Evolutionary conservation across 345 rosid genomes (phyloP).

Genomic region (Eucalyptus sp.): DNA sequence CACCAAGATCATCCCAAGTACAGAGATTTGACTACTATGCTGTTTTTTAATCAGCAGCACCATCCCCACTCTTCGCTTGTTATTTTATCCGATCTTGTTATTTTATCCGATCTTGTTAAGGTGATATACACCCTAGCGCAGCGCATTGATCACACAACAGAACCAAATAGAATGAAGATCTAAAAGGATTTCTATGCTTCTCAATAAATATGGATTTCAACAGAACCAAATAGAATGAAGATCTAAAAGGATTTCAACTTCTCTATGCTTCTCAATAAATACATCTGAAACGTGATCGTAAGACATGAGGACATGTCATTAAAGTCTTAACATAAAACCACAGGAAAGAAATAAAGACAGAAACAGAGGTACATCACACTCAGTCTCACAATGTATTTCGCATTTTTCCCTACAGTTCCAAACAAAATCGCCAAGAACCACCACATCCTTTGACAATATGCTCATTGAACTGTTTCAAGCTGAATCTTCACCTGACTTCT

Average conservation of each 20-base stretch:
- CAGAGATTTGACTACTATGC: not conserved
- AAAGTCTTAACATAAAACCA: not conserved
- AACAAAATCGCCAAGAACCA: not conserved
- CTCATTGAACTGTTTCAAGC: not conserved
- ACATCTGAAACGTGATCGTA: not conserved
- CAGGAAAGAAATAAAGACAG: not conserved
- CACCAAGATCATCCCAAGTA: not conserved
- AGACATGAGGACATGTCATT: not conserved
- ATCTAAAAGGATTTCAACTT: not conserved
- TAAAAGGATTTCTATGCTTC: not conserved
- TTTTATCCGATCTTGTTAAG: not conserved
- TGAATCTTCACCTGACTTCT: conserved; percentile 27
- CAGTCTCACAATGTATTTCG: not conserved
- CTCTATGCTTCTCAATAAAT: not conserved
- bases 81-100: not conserved
- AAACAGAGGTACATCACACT: not conserved
- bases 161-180: not conserved
- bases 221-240: not conserved
- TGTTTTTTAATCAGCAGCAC: not conserved
- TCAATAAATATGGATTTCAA: not conserved
- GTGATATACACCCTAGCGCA: not conserved
- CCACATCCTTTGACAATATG: not conserved
- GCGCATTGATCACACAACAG: not conserved
- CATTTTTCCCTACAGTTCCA: not conserved
- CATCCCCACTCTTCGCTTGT: not conserved